Percentiles rank a stretch among this genome's conserved stretches.
These are phyloP conservation scores for Euphrasia confusa DNA, from an alignment of 257 asterid genomes.

Conservation along the genomic window DNA sequence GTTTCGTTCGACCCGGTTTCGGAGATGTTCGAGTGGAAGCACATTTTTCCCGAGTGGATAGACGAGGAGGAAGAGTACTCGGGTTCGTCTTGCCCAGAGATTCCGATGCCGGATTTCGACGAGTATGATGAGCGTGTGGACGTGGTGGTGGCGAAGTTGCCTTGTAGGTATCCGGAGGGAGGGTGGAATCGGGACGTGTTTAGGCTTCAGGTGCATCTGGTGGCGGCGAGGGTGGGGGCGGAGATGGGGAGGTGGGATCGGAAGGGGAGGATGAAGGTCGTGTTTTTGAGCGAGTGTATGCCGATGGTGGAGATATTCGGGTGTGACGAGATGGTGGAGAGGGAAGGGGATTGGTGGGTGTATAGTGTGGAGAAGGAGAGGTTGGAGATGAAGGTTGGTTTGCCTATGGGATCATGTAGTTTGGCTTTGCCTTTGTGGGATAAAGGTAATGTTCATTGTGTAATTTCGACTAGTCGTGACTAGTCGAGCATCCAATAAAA, in stretches of 20 bases:
- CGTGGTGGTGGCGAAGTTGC: conserved; percentile 67
- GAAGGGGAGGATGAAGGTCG: conserved; percentile 50
- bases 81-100: conserved; percentile 76
- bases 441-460: conserved; percentile 43
- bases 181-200: conserved; percentile 81
- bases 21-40: conserved; percentile 57
- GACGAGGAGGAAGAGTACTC: conserved; percentile 90
- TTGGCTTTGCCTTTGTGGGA: conserved; percentile 93
- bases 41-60: conserved; percentile 88
- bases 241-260: conserved; percentile 51
- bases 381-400: conserved; percentile 51
- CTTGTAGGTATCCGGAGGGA: conserved; percentile 43
- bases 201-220: conserved; percentile 71
- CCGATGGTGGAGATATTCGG: conserved; percentile 83
- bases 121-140: conserved; percentile 35
- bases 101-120: conserved; percentile 62
- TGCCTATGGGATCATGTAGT: conserved; percentile 87
- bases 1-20: conserved; percentile 48
- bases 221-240: conserved; percentile 61
- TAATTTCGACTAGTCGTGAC: no score
- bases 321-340: conserved; percentile 60
- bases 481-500: no score
- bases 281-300: conserved; percentile 60
- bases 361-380: conserved; percentile 45
- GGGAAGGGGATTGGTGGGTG: conserved; percentile 88